Base-by-base conservation (phyloP, 148 eudicot genomes). In the Hydrangea macrophylla region DNA sequence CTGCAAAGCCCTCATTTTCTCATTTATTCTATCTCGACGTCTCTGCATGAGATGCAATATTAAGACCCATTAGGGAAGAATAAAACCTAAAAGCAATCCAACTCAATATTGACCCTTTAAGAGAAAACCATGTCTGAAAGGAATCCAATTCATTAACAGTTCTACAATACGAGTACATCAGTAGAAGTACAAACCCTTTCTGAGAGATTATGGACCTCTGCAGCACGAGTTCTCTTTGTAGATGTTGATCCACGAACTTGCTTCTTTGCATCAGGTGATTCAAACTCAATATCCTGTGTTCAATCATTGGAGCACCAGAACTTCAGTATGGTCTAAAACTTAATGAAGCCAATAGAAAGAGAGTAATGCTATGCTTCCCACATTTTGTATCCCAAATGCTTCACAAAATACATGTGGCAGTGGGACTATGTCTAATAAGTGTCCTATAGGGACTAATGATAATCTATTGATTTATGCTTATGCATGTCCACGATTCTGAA, bases 171-270 rank as follows among this genome's bases (percentile, higher is more conserved):
- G 53, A 65, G 15, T 53, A 51, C 22, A 40, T 39, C 36, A 25
- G 58, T 6, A 54, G 50, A 24, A 40, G 45, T 44, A 76, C 85
- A 45, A 50, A 92, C 98, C 86, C 96, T 80, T 60, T 88, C 98
- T 15, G 98, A 92, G 37, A 86, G 92, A 75, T 88, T 92, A 68
- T 90, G 98, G 60, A 88, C 98, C 78, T 92, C 94, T 15, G 98
- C 96, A 71, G 98, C 92, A 63, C 98, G 98, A 58, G 98, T 75
- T 79, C 90, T 80, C 86, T 84, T 92, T 0, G 80, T 63, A 35
- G 88, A 66, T 55, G 84, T 72, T 63, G 90, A 79, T 35, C 88
- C 84, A 18, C 78, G 80, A 33, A 53, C 64, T 69, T 76, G 83
- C 56, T 80, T 88, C 77, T 81, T 86, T 10, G 65, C 84, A 28